Evolutionary conservation across 139 green algal species (phyloP), one percentile per base, ranked within the genome.

Genomic region (Chlorella sp.): DNA sequence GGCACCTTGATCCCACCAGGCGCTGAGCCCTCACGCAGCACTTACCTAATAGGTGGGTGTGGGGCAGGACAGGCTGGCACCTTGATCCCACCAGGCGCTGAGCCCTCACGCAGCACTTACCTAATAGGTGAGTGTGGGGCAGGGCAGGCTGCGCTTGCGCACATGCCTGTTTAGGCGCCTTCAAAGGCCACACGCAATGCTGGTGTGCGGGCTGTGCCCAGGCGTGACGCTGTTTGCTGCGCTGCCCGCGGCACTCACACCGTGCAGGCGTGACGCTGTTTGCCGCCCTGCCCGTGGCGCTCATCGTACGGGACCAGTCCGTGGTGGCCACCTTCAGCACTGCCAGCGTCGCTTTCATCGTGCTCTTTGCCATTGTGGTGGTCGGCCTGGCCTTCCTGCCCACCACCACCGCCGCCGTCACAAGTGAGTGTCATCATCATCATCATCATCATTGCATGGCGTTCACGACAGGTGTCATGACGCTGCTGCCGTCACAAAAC

Each of bases 1-100:
- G 88, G 89, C 32, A 94, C 85, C 0, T 78, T 96, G 49, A 91
- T 96, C 61, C 90, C 90, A 0, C 87, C 90, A 0, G 90, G 90
- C 2, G 88, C 89, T 1, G 90, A 96, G 78, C 90, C 90, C 0
- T 90, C 82, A 0, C 80, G 90, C 1, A 88, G 80, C 50, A 77
- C 70, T 1, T 88, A 91, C 70, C 79, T 92, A 35, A 64, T 76
- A 36, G 83, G 78, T 77, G 70, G 1, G 67, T 64, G 42, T 55
- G 42, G 10, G 42, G 42, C 42, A 55, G 42, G n/a, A n/a, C n/a
- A n/a, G 61, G 88, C 90, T 2, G 88, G 89, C 32, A 94, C 85
- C 0, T 78, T 96, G 49, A 91, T 96, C 55, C 90, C 90, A 1
- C 87, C 90, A 0, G 90, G 90, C 3, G 88, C 89, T 1, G 90